A percentile compares a stretch with the other conserved stretches of the same genome.
phyloP scores from a whole-genome alignment of 306 rosid genomes.

The Fragaria ananassa region DNA sequence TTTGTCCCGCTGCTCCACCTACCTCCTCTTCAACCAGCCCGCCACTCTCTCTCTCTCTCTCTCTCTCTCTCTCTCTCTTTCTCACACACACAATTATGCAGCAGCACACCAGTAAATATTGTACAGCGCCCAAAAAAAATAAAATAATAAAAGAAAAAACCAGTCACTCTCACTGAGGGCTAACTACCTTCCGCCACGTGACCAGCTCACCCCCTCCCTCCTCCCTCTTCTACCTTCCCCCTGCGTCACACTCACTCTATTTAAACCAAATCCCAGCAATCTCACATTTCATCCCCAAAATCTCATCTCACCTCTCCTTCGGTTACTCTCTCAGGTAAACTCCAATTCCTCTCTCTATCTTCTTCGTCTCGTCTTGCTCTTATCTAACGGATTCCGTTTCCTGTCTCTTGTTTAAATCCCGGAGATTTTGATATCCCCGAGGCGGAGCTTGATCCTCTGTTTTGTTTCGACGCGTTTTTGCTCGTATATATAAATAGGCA shows the following conservation, averaged over 20 bases:
- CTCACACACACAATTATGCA: not conserved
- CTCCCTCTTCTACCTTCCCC: not conserved
- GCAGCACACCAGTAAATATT: constrained; percentile 1
- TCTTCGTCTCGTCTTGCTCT: not conserved
- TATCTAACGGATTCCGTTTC: constrained; percentile 2
- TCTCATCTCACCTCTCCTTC: not conserved
- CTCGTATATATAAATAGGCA: not conserved
- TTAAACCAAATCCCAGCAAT: constrained; percentile 19
- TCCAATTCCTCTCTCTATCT: constrained; percentile 8
- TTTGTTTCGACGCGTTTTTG: constrained; percentile 6
- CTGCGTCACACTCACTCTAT: not conserved
- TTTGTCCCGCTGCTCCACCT: not conserved
- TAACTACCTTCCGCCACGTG: constrained; percentile 68
- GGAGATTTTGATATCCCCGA: constrained; percentile 14
- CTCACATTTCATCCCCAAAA: constrained; percentile 9
- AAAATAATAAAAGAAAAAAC: not conserved
- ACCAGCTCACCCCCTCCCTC: constrained; percentile 19
- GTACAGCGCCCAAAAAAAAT: not conserved
- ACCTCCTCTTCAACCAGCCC: constrained; percentile 3
- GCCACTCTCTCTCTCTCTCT: not conserved
- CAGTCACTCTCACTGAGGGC: constrained; percentile 31
- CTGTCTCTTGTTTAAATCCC: constrained; percentile 4
- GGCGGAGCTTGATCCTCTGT: constrained; percentile 3
- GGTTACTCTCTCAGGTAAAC: constrained; percentile 29
- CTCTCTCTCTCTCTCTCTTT: not conserved